Evolutionary conservation across 2,329 filamentous ascomycete genomes (phyloP), one percentile per base, ranked within the genome.

Genomic region (Phaeosphaeriaceae sp.): DNA sequence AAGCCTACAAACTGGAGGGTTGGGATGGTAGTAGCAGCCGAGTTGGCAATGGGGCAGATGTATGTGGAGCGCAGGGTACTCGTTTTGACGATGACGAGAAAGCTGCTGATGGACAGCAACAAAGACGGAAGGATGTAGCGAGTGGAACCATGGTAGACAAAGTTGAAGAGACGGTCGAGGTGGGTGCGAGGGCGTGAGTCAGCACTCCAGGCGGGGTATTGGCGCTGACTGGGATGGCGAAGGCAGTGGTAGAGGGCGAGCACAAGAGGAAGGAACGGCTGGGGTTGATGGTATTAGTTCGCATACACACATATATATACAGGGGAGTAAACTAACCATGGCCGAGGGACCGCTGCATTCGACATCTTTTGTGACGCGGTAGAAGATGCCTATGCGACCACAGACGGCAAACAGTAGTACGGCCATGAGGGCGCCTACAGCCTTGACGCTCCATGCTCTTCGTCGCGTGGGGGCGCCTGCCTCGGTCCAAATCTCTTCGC

Each of bases 191-290:
- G 52, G 34, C 58, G 57, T 42, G 54, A 46, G 54, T 64, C 58
- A 48, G 61, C 54, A 44, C 52, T 64, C 67, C 65, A 68, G 54
- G 58, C 66, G 52, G 63, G 64, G 54, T 58, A 60, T 36, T 61
- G 60, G 32, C 60, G 64, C 40, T 56, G 54, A 11, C 56, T 56
- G 48, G 61, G 57, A 34, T 65, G 56, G 46, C 64, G 66, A 39
- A 64, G 50, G 49, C 52, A 54, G 59, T 70, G 66, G 52, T 54
- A 68, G 54, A 72, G 57, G 39, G 68, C 68, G 38, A 67, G 60
- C 32, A 68, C 58, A 42, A 71, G 61, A 3, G 67, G 69, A 13
- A 72, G 61, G 43, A 71, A 70, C 2, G 64, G 34, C 66, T 70
- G 42, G 1, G 4, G 16, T 6, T 0, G 48, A n/a, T n/a, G n/a